phyloP scores from a whole-genome alignment of 192 early-diverging fungal species.

The Chytriomyces confervae region DNA sequence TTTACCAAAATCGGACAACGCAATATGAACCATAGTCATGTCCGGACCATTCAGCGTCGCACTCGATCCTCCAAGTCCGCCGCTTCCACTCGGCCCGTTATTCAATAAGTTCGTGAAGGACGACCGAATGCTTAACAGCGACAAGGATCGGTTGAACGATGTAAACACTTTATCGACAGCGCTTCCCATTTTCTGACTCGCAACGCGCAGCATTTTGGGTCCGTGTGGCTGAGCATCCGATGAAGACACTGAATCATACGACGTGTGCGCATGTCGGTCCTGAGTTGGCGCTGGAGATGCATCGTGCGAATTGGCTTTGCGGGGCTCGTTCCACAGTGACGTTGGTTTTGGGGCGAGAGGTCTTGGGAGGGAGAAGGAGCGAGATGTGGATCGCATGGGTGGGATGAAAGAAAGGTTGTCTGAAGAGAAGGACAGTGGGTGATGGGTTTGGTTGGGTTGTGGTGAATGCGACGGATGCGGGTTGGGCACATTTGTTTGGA shows the following conservation, averaged over 20 bases:
- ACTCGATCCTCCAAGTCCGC: not conserved
- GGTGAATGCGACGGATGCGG: not conserved
- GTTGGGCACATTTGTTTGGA: too few relatives aligned
- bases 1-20: slow-evolving; percentile 6
- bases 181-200: slow-evolving; percentile 17
- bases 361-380: not conserved
- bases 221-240: not conserved
- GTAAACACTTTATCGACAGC: slow-evolving; percentile 28
- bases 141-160: slow-evolving; percentile 16
- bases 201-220: slow-evolving; percentile 23
- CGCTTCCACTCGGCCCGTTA: not conserved
- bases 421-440: too few relatives aligned
- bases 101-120: not conserved
- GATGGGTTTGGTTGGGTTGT: too few relatives aligned
- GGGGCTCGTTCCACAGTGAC: not conserved
- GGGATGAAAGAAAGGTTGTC: not conserved
- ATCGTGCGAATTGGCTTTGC: not conserved
- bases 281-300: not conserved
- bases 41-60: not conserved
- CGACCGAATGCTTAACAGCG: slow-evolving; percentile 11
- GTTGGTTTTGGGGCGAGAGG: not conserved
- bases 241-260: not conserved
- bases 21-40: not conserved
- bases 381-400: not conserved
- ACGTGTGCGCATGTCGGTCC: not conserved